Conservation (phyloP, 2,329 filamentous ascomycete genomes). For the Colletotrichum tropicicola region DNA sequence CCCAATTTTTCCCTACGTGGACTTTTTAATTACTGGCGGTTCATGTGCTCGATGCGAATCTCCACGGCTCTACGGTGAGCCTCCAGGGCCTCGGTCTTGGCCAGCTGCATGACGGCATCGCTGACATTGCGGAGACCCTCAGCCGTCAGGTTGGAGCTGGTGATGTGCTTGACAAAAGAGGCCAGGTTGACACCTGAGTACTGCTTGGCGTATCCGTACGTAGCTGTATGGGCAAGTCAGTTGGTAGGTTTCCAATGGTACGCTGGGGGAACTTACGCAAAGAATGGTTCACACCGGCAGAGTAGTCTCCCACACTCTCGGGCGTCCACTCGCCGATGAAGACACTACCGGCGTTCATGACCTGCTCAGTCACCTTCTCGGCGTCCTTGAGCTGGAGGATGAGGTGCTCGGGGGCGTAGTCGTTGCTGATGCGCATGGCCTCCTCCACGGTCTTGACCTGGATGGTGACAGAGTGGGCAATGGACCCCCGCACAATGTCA, state of each 20-base stretch:
- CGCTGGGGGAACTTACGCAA: constrained; percentile 74
- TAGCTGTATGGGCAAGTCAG: constrained; percentile 66
- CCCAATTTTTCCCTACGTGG: neutral
- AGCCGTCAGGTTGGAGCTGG: constrained; percentile 87
- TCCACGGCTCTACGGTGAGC: constrained; percentile 91
- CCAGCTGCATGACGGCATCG: constrained; percentile 90
- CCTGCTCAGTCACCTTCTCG: constrained; percentile 76
- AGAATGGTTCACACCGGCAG: constrained; percentile 96
- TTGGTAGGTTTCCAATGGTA: constrained; percentile 32
- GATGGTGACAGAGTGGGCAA: constrained; percentile 91
- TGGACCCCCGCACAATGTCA: constrained; percentile 90
- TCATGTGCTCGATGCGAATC: constrained; percentile 73
- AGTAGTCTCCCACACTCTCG: constrained; percentile 97
- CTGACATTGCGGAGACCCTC: constrained; percentile 89
- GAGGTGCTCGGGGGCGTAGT: constrained; percentile 95
- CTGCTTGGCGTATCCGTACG: constrained; percentile 97
- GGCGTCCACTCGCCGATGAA: constrained; percentile 97
- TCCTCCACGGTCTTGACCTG: constrained; percentile 75
- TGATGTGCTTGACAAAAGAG: constrained; percentile 98
- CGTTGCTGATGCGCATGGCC: constrained; percentile 85
- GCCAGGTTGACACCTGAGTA: constrained; percentile 97
- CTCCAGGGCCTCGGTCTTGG: constrained; percentile 92
- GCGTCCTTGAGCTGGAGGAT: constrained; percentile 89
- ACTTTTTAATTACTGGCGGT: constrained; percentile 30
- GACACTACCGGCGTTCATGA: constrained; percentile 94